Base-by-base conservation (phyloP, 2,329 filamentous ascomycete species). In the Alternaria brassicae region DNA sequence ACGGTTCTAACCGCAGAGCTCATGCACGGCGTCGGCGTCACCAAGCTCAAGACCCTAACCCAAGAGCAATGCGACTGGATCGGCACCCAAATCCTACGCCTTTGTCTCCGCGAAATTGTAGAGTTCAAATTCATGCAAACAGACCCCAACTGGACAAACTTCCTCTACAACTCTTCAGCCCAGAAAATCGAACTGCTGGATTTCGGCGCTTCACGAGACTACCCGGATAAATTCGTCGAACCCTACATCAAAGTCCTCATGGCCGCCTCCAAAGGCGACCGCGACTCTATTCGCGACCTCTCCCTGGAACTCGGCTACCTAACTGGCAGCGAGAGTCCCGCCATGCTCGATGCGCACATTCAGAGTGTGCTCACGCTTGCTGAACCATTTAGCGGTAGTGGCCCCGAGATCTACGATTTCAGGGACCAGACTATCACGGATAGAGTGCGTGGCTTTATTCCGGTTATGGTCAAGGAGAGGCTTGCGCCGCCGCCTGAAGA, bases 81-180 rank as follows among this genome's bases (percentile, higher is more conserved):
- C 72, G 95, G 95, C 53, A 95, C 92, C 0, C 91, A 98, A 72
- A 91, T 98, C 66, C 85, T 98, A 52, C 91, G 93, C 4, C 88
- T 99, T 10, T 98, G 93, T 75, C 85, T 98, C 37, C 89, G 93
- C 58, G 95, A 98, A 80, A 94, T 98, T 69, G 89, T 89, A 65
- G 92, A 97, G 78, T 98, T 97, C 86, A 89, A 85, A 61, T 98
- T 96, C 81, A 99, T 99, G 95, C 95, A 99, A 81, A 99, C 95
- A 5, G 95, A 99, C 75, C 95, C 95, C 39, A 99, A 99, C 82
- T 99, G 95, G 95, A 98, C 94, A 32, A 99, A 99, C 79, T 99
- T 99, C 78, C 84, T 98, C 19, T 99, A 92, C 83, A 95, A 98
- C 70, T 82, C 88, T 1, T 70, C 81, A 19, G 87, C 84, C 4